Conservation (phyloP, 192 early-diverging fungal species). For the Podila epicladia region DNA sequence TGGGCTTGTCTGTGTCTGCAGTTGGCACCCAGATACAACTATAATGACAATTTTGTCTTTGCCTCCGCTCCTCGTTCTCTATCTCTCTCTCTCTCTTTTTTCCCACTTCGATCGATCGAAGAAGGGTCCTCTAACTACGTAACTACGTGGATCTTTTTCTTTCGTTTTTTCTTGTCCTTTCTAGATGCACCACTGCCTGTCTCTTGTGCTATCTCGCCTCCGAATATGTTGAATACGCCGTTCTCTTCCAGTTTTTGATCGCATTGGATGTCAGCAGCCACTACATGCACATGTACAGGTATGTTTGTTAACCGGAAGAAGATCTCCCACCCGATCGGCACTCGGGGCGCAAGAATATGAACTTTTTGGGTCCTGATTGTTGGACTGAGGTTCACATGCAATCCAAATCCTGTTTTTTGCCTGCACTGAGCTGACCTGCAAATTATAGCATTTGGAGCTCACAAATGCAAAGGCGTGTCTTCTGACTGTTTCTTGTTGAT, state of each 20-base stretch:
- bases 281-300: conserved; percentile 99
- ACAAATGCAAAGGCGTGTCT: no score
- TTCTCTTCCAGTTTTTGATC: conserved; percentile 92
- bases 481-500: background rate
- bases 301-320: conserved; percentile 17
- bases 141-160: conserved; percentile 4
- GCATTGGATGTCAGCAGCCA: conserved; percentile 95
- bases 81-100: background rate
- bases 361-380: no score
- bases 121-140: background rate
- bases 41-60: no score
- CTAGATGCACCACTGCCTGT: conserved; percentile 89
- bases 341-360: no score
- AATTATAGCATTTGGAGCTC: no score
- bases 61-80: background rate
- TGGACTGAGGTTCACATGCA: no score
- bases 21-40: background rate
- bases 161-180: background rate
- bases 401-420: background rate
- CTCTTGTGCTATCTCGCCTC: conserved; percentile 87
- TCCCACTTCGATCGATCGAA: conserved; percentile 1
- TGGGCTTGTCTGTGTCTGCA: background rate
- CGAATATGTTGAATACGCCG: conserved; percentile 69
- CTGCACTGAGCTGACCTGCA: background rate
- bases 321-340: background rate